These are phyloP conservation scores for Stellera chamaejasme DNA, from an alignment of 345 rosid species.

Conservation along the genomic window DNA sequence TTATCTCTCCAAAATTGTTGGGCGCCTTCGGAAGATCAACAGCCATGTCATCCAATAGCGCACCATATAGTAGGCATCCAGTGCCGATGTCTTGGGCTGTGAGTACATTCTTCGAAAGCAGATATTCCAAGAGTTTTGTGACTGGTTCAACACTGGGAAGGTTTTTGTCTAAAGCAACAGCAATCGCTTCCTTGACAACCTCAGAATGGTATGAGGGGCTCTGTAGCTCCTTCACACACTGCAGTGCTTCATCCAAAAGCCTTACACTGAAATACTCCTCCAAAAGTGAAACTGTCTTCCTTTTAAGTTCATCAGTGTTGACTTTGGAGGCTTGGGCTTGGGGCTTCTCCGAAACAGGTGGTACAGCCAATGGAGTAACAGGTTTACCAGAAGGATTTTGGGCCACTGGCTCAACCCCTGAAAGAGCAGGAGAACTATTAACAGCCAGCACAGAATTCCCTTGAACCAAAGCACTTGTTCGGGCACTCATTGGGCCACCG, in stretches of 20 bases:
- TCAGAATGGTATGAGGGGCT: slow-evolving; percentile 64
- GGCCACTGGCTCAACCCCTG: slow-evolving; percentile 22
- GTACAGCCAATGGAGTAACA: slow-evolving; percentile 11
- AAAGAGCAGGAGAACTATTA: slow-evolving; percentile 15
- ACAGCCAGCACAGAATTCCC: slow-evolving; percentile 33
- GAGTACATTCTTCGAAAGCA: slow-evolving; percentile 39
- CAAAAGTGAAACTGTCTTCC: slow-evolving; percentile 53
- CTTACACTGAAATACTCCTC: slow-evolving; percentile 61
- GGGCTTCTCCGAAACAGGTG: slow-evolving; percentile 19
- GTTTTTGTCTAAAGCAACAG: slow-evolving; percentile 62
- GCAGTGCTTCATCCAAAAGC: slow-evolving; percentile 61
- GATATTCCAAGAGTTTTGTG: slow-evolving; percentile 37
- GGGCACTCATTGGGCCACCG: slow-evolving; percentile 53
- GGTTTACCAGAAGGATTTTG: slow-evolving; percentile 22
- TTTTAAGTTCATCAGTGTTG: slow-evolving; percentile 40
- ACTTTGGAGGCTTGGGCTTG: slow-evolving; percentile 25
- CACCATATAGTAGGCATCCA: slow-evolving; percentile 65
- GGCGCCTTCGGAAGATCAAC: slow-evolving; percentile 88
- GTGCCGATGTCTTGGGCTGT: slow-evolving; percentile 39
- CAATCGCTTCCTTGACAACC: slow-evolving; percentile 73
- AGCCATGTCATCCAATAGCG: slow-evolving; percentile 71
- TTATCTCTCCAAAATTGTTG: slow-evolving; percentile 58
- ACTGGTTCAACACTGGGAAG: slow-evolving; percentile 51
- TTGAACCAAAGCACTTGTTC: slow-evolving; percentile 75
- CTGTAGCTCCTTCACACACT: slow-evolving; percentile 62